These are phyloP conservation scores for Lasiosphaeris hirsuta DNA, from an alignment of 495 filamentous ascomycete species.

Conservation along the genomic window DNA sequence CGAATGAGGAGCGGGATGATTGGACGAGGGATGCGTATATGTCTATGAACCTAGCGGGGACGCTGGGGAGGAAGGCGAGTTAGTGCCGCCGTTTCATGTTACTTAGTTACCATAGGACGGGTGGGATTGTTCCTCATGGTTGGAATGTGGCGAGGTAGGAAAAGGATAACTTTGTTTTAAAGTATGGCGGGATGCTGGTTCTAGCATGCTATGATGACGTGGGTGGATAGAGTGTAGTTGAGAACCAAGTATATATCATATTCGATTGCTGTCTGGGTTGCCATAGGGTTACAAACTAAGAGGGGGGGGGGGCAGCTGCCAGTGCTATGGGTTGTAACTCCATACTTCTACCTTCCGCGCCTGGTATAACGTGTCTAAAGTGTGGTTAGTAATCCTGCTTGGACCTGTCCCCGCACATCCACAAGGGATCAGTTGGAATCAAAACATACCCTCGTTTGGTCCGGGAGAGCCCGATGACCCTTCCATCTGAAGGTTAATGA, in stretches of 20 bases:
- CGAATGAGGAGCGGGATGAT: constrained; percentile 20
- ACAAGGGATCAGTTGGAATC: neutral
- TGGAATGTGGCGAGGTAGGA: no score
- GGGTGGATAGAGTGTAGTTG: no score
- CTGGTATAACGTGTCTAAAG: constrained; percentile 39
- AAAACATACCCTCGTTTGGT: constrained; percentile 36
- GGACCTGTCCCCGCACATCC: neutral
- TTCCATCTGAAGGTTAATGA: constrained; percentile 50
- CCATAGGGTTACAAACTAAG: no score
- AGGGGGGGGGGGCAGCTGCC: no score
- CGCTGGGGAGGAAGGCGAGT: constrained; percentile 9
- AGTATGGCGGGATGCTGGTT: no score
- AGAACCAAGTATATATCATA: no score
- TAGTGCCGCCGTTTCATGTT: no score
- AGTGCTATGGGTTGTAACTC: constrained; percentile 28
- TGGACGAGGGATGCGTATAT: constrained; percentile 32
- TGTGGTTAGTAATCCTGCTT: neutral
- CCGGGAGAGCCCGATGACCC: constrained; percentile 48
- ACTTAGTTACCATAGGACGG: no score
- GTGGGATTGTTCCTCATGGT: no score
- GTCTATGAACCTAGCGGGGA: constrained; percentile 33
- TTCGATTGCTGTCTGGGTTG: no score
- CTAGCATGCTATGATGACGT: no score
- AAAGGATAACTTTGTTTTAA: no score
- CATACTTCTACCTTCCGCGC: constrained; percentile 38